Conservation (phyloP, 2,329 filamentous ascomycete species). For the Xylariomycetidae sp. region DNA sequence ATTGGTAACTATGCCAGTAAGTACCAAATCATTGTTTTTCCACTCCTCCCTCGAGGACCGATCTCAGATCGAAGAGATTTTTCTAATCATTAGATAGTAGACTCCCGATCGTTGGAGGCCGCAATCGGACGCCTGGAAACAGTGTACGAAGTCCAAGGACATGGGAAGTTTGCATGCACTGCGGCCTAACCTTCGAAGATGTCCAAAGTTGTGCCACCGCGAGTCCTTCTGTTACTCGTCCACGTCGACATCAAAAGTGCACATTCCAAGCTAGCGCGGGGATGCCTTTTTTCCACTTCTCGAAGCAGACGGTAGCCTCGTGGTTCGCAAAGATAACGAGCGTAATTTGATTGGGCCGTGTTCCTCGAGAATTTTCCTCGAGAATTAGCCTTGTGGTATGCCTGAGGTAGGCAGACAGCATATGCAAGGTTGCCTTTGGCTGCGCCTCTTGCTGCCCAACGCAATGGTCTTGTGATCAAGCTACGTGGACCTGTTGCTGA, state of each 20-base stretch:
- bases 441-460: conserved; percentile 13
- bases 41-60: no score
- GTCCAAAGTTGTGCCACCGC: conserved; percentile 2
- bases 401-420: conserved; percentile 9
- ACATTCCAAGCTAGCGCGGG: conserved; percentile 1
- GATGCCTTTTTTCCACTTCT: conserved; percentile 9
- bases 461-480: neutral
- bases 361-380: conserved; percentile 5
- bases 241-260: conserved; percentile 6
- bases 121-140: no score
- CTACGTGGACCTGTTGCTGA: no score
- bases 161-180: no score
- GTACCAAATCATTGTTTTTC: no score
- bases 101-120: no score
- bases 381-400: conserved; percentile 8
- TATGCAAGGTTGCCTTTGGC: conserved; percentile 5
- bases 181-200: no score
- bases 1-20: no score
- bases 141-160: no score
- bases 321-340: conserved; percentile 5
- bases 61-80: no score
- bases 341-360: neutral
- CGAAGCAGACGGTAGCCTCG: conserved; percentile 12
- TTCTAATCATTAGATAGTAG: no score
- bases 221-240: conserved; percentile 1